Evolutionary conservation across 257 asterid genomes (phyloP).

Genomic region (Nicotiana benthamiana): DNA sequence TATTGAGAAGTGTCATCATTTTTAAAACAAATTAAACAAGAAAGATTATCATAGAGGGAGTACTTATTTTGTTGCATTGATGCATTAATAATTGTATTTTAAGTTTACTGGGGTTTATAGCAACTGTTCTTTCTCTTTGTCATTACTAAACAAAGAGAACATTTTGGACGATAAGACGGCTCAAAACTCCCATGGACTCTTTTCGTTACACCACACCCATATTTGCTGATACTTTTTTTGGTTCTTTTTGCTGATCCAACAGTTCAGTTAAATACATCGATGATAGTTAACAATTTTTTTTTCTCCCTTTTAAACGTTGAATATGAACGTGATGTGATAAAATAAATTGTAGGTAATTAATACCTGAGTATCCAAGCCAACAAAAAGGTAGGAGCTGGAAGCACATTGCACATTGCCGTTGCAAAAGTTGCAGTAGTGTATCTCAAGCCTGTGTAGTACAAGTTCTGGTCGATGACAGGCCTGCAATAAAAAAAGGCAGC

Average conservation of each 20-base stretch:
- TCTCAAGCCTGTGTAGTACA: conserved; percentile 58
- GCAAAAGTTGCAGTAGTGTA: conserved; percentile 63
- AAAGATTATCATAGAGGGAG: neutral
- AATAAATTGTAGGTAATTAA: neutral
- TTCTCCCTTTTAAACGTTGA: neutral
- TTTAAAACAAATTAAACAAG: no score
- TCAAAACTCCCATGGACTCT: neutral
- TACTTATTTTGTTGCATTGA: neutral
- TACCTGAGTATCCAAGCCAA: conserved; percentile 76
- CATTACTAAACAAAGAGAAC: neutral
- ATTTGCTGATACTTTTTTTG: neutral
- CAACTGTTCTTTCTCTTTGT: neutral
- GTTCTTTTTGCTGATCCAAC: neutral
- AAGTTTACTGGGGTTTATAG: neutral
- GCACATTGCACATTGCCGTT: conserved; percentile 53
- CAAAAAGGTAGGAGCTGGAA: conserved; percentile 68
- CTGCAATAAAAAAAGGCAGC: conserved; percentile 6
- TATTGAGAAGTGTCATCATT: no score
- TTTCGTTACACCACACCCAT: neutral
- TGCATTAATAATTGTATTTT: neutral
- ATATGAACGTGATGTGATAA: neutral
- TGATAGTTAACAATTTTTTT: neutral
- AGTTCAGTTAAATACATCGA: neutral
- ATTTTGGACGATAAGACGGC: neutral
- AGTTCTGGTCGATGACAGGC: conserved; percentile 71